These are phyloP conservation scores for Fusarium cyanostomum DNA, from an alignment of 2,329 filamentous ascomycete genomes.

Conservation along the genomic window DNA sequence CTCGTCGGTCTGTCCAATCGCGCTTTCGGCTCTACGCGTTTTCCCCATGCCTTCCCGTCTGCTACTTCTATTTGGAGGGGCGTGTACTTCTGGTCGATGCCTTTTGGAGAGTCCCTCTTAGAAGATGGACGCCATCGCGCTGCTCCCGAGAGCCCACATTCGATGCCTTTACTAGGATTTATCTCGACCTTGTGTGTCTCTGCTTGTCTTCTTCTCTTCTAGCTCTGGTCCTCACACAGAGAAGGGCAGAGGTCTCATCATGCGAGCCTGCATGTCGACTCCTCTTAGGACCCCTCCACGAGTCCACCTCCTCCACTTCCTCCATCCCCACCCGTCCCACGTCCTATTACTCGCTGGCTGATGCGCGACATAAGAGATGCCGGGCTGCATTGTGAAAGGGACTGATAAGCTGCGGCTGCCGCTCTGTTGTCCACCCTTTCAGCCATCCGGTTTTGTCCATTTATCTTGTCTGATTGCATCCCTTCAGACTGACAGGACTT, in stretches of 20 bases:
- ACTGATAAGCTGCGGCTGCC: slow-evolving; percentile 45
- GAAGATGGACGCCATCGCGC: slow-evolving; percentile 19
- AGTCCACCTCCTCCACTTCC: slow-evolving; percentile 40
- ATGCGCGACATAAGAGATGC: slow-evolving; percentile 41
- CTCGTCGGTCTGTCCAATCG: slow-evolving; percentile 23
- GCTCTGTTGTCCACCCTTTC: slow-evolving; percentile 38
- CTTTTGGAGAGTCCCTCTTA: slow-evolving; percentile 6
- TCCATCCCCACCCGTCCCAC: slow-evolving; percentile 34
- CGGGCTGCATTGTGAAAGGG: slow-evolving; percentile 36
- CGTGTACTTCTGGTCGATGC: slow-evolving; percentile 17
- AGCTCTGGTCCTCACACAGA: neutral
- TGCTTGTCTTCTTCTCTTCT: slow-evolving; percentile 11
- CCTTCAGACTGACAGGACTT: slow-evolving; percentile 33
- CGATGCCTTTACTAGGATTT: slow-evolving; percentile 15
- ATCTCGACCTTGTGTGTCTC: slow-evolving; percentile 16
- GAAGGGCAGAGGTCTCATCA: slow-evolving; percentile 22
- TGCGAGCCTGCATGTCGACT: slow-evolving; percentile 35
- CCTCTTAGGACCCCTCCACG: slow-evolving; percentile 38
- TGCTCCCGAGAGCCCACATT: slow-evolving; percentile 9
- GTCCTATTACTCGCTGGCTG: slow-evolving; percentile 36
- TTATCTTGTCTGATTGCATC: slow-evolving; percentile 19
- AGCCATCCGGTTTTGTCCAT: slow-evolving; percentile 37
- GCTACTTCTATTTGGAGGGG: slow-evolving; percentile 20
- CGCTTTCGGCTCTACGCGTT: slow-evolving; percentile 22
- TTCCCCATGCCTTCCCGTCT: slow-evolving; percentile 18